Evolutionary conservation across 164 flowering plant species (phyloP).

Genomic region (Vitis cinerea): DNA sequence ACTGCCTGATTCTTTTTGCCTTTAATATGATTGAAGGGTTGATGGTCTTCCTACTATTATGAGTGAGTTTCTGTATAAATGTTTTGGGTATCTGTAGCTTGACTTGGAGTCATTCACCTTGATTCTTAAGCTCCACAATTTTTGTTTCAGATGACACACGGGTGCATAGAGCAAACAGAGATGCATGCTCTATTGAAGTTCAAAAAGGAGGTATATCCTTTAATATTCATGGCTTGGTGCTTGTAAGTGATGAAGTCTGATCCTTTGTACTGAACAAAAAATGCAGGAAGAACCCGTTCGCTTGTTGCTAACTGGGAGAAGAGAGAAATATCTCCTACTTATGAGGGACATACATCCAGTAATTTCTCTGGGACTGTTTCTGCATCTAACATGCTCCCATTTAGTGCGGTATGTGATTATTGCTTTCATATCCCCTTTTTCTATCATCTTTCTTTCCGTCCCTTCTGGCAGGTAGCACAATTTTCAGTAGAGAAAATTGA

Average conservation of each 20-base stretch:
- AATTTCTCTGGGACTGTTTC: constrained; percentile 35
- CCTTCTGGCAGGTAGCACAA: not conserved
- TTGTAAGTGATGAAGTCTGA: not conserved
- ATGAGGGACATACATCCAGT: constrained; percentile 42
- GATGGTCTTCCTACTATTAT: too few species aligned
- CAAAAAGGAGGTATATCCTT: constrained; percentile 38
- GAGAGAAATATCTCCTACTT: constrained; percentile 53
- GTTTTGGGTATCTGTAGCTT: too few species aligned
- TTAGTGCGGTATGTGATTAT: constrained; percentile 37
- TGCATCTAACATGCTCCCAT: constrained; percentile 31
- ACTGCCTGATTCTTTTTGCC: too few species aligned
- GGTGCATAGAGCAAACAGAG: constrained; percentile 38
- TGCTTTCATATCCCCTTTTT: not conserved
- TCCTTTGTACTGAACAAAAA: not conserved
- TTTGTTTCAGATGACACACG: constrained; percentile 51
- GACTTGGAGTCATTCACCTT: too few species aligned
- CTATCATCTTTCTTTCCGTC: not conserved
- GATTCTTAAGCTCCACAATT: not conserved
- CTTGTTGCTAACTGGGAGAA: constrained; percentile 67
- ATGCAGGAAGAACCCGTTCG: constrained; percentile 56
- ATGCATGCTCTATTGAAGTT: constrained; percentile 38
- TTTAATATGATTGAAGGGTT: too few species aligned
- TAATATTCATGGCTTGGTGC: not conserved
- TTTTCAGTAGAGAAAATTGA: not conserved
- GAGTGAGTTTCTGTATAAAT: too few species aligned